These are phyloP conservation scores for Boletus vinaceobasis DNA, from an alignment of 768 basidiomycete genomes.

Conservation along the genomic window DNA sequence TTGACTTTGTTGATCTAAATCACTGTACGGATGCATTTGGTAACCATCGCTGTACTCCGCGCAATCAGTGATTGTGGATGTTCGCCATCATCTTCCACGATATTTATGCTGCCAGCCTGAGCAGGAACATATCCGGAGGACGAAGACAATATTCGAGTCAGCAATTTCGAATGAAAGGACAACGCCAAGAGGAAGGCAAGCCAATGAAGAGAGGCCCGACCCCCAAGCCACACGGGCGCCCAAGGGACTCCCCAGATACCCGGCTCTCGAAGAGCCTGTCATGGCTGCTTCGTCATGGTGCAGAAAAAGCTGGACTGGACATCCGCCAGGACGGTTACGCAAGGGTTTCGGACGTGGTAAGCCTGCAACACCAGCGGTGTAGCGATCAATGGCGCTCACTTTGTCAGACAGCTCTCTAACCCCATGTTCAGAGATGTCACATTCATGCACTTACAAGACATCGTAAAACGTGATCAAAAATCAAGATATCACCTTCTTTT, in stretches of 20 bases:
- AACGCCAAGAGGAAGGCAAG: constrained; percentile 5
- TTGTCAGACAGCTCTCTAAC: constrained; percentile 53
- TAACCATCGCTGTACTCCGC: not conserved
- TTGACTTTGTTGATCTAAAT: not conserved
- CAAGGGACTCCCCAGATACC: constrained; percentile 63
- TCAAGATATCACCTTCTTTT: constrained; percentile 56
- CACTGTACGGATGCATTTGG: not conserved
- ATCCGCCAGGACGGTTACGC: constrained; percentile 88
- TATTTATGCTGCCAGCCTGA: not conserved
- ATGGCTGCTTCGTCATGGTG: constrained; percentile 90
- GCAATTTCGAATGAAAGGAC: constrained; percentile 6
- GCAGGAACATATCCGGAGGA: not conserved
- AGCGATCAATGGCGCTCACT: constrained; percentile 2
- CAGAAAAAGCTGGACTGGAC: constrained; percentile 64
- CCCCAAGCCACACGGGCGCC: constrained; percentile 55
- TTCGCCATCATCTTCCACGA: not conserved
- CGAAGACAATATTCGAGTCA: constrained; percentile 3
- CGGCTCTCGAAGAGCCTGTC: constrained; percentile 83
- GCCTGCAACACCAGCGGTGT: constrained; percentile 27
- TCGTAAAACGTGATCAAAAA: constrained; percentile 69
- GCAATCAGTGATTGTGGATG: constrained; percentile 3
- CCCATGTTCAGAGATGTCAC: constrained; percentile 65
- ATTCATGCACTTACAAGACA: constrained; percentile 49
- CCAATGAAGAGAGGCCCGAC: constrained; percentile 15
- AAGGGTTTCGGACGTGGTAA: constrained; percentile 75